A percentile compares a stretch with the other conserved stretches of the same genome.
These are phyloP conservation scores for Apiotrichum sp. DNA, from an alignment of 1,284 basidiomycete genomes.

Conservation along the genomic window DNA sequence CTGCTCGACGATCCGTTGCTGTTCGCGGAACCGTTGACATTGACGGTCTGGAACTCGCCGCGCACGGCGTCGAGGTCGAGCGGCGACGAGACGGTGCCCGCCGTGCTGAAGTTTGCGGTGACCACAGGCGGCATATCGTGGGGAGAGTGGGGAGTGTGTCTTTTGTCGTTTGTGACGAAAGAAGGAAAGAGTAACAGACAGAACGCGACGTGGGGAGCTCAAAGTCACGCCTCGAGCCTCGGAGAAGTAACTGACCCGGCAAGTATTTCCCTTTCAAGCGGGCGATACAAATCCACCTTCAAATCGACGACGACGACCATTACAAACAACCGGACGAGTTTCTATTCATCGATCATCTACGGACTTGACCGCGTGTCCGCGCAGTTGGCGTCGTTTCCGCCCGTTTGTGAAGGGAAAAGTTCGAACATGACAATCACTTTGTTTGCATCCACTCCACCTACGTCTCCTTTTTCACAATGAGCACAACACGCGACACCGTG, in stretches of 20 bases:
- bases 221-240: too few species aligned
- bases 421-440: not conserved
- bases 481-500: conserved; percentile 9
- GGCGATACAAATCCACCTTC: not conserved
- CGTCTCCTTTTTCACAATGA: conserved; percentile 5
- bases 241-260: too few species aligned
- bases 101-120: conserved; percentile 29
- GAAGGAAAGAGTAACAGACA: not conserved
- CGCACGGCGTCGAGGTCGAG: conserved; percentile 33
- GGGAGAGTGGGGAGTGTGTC: not conserved
- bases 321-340: too few species aligned
- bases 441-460: not conserved
- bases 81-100: conserved; percentile 40
- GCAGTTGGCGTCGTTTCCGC: too few species aligned
- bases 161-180: not conserved
- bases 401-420: too few species aligned
- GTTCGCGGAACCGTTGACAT: conserved; percentile 15
- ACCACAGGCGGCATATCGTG: conserved; percentile 2
- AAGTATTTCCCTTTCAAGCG: too few species aligned
- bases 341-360: too few species aligned
- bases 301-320: too few species aligned
- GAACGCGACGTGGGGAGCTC: not conserved
- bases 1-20: not conserved
- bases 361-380: too few species aligned
- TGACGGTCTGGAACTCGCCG: conserved; percentile 35